These are phyloP conservation scores for Mycena chlorophos DNA, from an alignment of 768 basidiomycete species.

Conservation along the genomic window DNA sequence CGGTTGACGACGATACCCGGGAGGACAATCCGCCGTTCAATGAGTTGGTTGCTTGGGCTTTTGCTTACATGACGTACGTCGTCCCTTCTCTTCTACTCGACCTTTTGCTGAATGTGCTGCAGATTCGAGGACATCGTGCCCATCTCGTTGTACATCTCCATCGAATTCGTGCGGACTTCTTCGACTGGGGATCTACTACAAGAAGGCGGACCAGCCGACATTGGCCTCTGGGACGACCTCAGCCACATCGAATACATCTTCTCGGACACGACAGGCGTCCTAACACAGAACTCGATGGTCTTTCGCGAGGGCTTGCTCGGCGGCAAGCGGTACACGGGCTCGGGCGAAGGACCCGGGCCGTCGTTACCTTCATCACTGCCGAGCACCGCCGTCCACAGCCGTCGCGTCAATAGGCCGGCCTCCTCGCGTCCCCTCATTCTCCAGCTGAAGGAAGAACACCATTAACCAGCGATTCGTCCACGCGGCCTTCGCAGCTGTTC, in stretches of 20 bases:
- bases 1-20: conserved; percentile 58
- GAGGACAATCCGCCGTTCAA: conserved; percentile 88
- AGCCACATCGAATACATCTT: conserved; percentile 99
- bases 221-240: conserved; percentile 90
- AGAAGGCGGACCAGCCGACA: conserved; percentile 73
- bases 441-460: neutral
- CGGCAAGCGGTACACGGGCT: conserved; percentile 87
- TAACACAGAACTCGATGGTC: conserved; percentile 95
- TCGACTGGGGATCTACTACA: conserved; percentile 82
- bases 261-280: conserved; percentile 96
- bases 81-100: neutral
- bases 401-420: conserved; percentile 23
- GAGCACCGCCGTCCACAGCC: conserved; percentile 32
- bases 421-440: conserved; percentile 5
- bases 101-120: conserved; percentile 1
- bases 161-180: conserved; percentile 89
- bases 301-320: no score
- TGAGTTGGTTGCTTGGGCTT: conserved; percentile 84
- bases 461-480: conserved; percentile 59
- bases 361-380: conserved; percentile 26
- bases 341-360: conserved; percentile 34
- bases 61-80: conserved; percentile 80
- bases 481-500: conserved; percentile 60
- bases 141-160: conserved; percentile 99
- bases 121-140: conserved; percentile 96